phyloP scores from a whole-genome alignment of 306 rosid species.

The Chamaecrista fasciculata region DNA sequence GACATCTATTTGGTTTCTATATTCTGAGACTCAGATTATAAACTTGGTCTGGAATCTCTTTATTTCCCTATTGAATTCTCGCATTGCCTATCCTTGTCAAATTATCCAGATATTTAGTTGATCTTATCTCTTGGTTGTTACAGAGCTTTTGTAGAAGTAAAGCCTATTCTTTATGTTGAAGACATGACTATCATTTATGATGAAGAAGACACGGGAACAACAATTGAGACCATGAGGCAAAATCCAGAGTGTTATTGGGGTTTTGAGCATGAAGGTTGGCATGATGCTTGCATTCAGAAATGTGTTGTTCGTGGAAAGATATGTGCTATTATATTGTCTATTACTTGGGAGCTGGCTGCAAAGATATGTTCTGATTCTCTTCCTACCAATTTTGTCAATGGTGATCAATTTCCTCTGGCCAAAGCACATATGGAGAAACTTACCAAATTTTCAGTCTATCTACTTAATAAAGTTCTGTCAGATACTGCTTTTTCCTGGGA shows the following conservation, averaged over 20 bases:
- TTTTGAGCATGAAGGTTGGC: conserved; percentile 72
- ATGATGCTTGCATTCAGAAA: conserved; percentile 69
- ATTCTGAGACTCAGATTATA: background rate
- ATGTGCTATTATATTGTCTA: conserved; percentile 56
- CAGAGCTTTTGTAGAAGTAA: conserved; percentile 85
- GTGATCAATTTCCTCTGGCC: conserved; percentile 28
- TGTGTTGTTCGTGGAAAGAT: conserved; percentile 63
- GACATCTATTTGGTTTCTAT: conserved; percentile 18
- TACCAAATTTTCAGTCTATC: conserved; percentile 69
- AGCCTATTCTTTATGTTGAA: conserved; percentile 81
- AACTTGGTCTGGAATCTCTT: background rate
- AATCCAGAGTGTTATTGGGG: conserved; percentile 49
- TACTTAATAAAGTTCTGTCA: conserved; percentile 55
- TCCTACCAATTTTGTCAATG: conserved; percentile 35
- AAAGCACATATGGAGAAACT: conserved; percentile 54
- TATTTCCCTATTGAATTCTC: conserved; percentile 5
- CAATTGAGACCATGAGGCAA: conserved; percentile 29
- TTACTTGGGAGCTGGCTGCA: conserved; percentile 52
- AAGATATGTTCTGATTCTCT: conserved; percentile 50
- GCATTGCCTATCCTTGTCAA: background rate
- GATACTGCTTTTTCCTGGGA: conserved; percentile 67
- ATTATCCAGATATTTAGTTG: conserved; percentile 24
- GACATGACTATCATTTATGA: conserved; percentile 81
- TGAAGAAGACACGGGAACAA: conserved; percentile 49
- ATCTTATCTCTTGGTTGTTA: conserved; percentile 31